Conservation (phyloP, 208 protist species). For the Crithidia acanthocephali region DNA sequence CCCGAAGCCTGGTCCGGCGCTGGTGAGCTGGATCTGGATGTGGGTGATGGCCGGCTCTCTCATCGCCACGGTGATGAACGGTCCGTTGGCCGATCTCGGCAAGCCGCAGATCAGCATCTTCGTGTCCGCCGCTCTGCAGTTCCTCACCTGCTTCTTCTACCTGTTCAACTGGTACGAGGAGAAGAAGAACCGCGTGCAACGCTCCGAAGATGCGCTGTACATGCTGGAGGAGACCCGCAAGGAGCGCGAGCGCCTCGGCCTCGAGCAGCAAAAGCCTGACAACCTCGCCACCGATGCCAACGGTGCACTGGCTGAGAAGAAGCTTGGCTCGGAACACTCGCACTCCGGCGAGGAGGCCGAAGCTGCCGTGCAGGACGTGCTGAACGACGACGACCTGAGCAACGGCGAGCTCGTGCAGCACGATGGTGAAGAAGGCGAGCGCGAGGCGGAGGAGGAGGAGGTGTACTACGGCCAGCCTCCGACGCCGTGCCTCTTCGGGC, state of each 20-base stretch:
- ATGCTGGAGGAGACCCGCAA: constrained; percentile 36
- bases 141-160: constrained; percentile 60
- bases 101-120: constrained; percentile 52
- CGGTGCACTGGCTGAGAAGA: background rate
- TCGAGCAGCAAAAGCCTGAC: no score
- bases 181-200: constrained; percentile 58
- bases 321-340: constrained; percentile 14
- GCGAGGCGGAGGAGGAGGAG: constrained; percentile 14
- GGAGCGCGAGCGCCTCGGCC: constrained; percentile 33
- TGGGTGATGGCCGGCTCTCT: constrained; percentile 55
- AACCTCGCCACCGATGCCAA: constrained; percentile 1
- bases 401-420: constrained; percentile 19
- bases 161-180: constrained; percentile 80
- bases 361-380: constrained; percentile 8
- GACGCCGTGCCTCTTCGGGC: constrained; percentile 15
- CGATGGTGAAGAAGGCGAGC: background rate
- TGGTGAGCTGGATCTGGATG: constrained; percentile 85
- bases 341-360: constrained; percentile 10
- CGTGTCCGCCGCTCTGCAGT: constrained; percentile 53
- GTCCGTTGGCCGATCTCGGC: constrained; percentile 55
- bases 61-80: constrained; percentile 50
- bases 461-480: constrained; percentile 26
- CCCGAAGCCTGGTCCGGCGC: constrained; percentile 48
- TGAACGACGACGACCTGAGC: no score
- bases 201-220: constrained; percentile 41